phyloP scores from a whole-genome alignment of 768 basidiomycete genomes.

The Paxillus rubicundulus region DNA sequence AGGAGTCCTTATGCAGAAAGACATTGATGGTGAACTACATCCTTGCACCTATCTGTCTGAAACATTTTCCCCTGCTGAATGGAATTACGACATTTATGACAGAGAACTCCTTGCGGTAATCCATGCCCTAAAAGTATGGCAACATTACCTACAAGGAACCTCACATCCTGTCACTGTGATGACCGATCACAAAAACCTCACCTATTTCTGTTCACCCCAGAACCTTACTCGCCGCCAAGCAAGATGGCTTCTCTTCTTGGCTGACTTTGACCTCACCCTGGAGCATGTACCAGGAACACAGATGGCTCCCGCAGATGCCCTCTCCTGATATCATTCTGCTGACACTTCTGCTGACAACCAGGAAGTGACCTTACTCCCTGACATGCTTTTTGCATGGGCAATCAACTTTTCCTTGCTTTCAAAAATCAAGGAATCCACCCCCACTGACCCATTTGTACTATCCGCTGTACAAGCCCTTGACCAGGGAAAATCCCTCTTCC shows the following conservation, averaged over 20 bases:
- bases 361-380: conserved; percentile 19
- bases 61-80: conserved; percentile 24
- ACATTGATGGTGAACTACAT: not conserved
- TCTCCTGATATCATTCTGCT: too few species aligned
- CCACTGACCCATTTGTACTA: too few species aligned
- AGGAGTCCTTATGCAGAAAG: not conserved
- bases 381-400: too few species aligned
- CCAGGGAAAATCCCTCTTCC: too few species aligned
- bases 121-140: conserved; percentile 1
- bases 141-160: conserved; percentile 34
- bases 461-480: too few species aligned
- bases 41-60: not conserved
- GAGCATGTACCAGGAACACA: not conserved
- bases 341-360: too few species aligned
- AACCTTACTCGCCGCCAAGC: not conserved
- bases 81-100: conserved; percentile 52
- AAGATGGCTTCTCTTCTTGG: too few species aligned
- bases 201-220: conserved; percentile 3
- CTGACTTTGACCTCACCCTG: too few species aligned
- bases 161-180: conserved; percentile 29
- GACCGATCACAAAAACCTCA: conserved; percentile 29
- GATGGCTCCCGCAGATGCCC: too few species aligned
- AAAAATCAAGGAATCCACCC: too few species aligned
- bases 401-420: too few species aligned
- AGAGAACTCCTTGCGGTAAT: not conserved